Conservation (phyloP, 2,329 filamentous ascomycete genomes). For the Sporothrix pseudoabietina region DNA sequence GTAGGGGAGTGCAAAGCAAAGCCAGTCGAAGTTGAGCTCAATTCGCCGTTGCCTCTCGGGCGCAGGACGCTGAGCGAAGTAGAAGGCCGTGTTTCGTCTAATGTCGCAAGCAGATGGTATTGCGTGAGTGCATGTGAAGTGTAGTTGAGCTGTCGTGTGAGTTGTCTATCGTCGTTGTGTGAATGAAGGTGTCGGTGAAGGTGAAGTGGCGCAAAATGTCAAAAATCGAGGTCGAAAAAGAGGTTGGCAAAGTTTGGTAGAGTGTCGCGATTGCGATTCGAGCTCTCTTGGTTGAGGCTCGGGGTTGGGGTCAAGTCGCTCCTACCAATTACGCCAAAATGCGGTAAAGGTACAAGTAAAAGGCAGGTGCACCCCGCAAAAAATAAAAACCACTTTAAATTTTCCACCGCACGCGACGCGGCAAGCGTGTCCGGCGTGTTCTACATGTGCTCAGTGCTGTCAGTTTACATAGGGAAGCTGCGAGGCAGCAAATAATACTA, state of each 20-base stretch:
- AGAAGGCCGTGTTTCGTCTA: background rate
- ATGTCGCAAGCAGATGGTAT: background rate
- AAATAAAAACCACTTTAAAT: slow-evolving; percentile 24
- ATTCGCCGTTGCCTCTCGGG: background rate
- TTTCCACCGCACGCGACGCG: slow-evolving; percentile 28
- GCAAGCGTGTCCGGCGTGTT: background rate
- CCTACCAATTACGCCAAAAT: slow-evolving; percentile 22
- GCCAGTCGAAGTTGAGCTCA: background rate
- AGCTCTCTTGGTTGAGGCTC: background rate
- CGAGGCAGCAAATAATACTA: background rate
- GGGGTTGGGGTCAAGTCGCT: background rate
- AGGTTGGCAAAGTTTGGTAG: background rate
- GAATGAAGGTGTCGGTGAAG: background rate
- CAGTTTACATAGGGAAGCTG: background rate
- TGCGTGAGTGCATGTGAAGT: background rate
- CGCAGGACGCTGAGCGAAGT: background rate
- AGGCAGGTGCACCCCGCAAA: slow-evolving; percentile 1
- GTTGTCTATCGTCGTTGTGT: background rate
- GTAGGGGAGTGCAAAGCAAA: no score
- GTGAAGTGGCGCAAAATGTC: background rate
- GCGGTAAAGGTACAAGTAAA: slow-evolving; percentile 7
- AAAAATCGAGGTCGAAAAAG: background rate
- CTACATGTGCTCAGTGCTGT: background rate
- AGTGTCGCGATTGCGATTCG: background rate
- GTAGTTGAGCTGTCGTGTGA: background rate